Percentiles rank a stretch among this genome's conserved stretches.
Evolutionary conservation across 2,329 filamentous ascomycete species (phyloP).

Genomic region (Shiraia bambusicola): DNA sequence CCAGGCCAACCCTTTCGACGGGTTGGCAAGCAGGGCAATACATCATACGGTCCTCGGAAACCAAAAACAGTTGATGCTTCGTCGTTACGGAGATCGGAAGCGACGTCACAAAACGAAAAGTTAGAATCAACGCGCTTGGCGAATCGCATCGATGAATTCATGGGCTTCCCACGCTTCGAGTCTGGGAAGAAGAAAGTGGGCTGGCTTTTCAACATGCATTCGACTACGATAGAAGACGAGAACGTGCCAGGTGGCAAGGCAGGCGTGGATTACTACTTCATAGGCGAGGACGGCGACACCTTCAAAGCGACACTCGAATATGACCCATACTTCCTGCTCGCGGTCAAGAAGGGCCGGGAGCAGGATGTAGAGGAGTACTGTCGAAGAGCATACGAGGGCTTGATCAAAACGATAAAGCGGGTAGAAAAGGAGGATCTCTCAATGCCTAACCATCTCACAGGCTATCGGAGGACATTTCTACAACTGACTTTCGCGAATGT

Average conservation of each 20-base stretch:
- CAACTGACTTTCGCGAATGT: constrained; percentile 88
- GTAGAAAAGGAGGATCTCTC: constrained; percentile 90
- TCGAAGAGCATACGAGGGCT: constrained; percentile 73
- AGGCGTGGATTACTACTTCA: constrained; percentile 95
- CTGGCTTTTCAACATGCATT: constrained; percentile 95
- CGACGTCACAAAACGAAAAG: constrained; percentile 89
- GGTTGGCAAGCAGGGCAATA: constrained; percentile 46
- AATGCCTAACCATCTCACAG: constrained; percentile 94
- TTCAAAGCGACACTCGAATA: constrained; percentile 98
- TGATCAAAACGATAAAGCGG: constrained; percentile 74
- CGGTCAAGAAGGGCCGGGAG: constrained; percentile 84
- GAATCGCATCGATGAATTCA: constrained; percentile 87
- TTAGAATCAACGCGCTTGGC: constrained; percentile 81
- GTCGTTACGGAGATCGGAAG: constrained; percentile 72
- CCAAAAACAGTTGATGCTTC: constrained; percentile 79
- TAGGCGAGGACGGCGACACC: constrained; percentile 70
- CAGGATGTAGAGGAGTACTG: constrained; percentile 96
- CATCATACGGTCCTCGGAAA: constrained; percentile 55
- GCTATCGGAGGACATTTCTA: constrained; percentile 84
- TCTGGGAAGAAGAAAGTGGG: constrained; percentile 80
- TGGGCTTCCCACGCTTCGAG: constrained; percentile 93
- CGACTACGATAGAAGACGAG: constrained; percentile 82
- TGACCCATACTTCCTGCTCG: constrained; percentile 93
- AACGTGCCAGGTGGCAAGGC: constrained; percentile 81
- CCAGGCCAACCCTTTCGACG: constrained; percentile 46